Evolutionary conservation across 495 filamentous ascomycete species (phyloP).

Genomic region (Staphylotrichum tortipilum): DNA sequence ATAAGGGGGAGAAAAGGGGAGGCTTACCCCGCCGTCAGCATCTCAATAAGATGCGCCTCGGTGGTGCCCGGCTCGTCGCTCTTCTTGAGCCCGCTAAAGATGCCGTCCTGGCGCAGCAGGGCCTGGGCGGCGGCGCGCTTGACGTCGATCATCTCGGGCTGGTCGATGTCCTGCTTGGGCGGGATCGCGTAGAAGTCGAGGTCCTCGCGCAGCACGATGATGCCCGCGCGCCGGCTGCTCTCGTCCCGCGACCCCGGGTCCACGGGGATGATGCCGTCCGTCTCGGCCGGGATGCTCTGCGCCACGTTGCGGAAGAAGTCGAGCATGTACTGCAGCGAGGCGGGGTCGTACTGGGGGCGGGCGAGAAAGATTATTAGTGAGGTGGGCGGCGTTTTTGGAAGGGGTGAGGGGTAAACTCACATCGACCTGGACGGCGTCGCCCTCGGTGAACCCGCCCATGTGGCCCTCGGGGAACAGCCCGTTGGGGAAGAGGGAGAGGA

Average conservation of each 20-base stretch:
- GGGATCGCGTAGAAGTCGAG: constrained; percentile 97
- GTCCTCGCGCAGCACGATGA: constrained; percentile 94
- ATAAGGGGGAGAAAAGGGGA: constrained; percentile 6
- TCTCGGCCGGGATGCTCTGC: constrained; percentile 74
- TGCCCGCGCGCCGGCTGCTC: constrained; percentile 71
- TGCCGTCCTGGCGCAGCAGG: constrained; percentile 82
- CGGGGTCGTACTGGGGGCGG: constrained; percentile 98
- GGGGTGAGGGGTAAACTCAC: constrained; percentile 56
- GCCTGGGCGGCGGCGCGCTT: constrained; percentile 88
- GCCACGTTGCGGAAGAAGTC: constrained; percentile 97
- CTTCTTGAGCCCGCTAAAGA: constrained; percentile 88
- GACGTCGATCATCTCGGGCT: constrained; percentile 88
- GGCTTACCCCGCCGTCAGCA: constrained; percentile 92
- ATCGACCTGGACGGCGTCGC: constrained; percentile 93
- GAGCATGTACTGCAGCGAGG: constrained; percentile 96
- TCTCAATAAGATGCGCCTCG: constrained; percentile 97
- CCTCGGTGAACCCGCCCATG: constrained; percentile 81
- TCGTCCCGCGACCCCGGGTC: constrained; percentile 40
- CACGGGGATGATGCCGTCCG: constrained; percentile 56
- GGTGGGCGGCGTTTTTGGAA: too few species aligned
- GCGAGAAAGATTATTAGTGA: too few species aligned
- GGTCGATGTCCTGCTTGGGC: constrained; percentile 73
- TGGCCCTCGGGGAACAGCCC: constrained; percentile 95
- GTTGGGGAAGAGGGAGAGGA: constrained; percentile 97
- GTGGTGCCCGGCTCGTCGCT: constrained; percentile 95